Evolutionary conservation across 2,329 filamentous ascomycete genomes (phyloP).

Genomic region (Cercospora citrullina): DNA sequence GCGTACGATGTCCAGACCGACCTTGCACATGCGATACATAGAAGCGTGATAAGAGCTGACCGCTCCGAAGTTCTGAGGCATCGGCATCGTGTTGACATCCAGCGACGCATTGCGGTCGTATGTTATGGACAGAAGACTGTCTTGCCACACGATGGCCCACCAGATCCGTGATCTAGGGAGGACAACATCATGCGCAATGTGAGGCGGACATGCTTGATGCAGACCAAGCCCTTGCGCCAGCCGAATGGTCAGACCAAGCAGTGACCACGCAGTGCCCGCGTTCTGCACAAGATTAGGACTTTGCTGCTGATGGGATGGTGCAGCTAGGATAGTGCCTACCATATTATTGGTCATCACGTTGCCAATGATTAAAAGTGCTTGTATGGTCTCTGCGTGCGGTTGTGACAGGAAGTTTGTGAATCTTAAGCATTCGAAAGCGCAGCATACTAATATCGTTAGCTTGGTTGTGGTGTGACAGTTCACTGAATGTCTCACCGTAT

Average conservation of each 20-base stretch:
- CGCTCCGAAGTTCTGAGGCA: conserved; percentile 42
- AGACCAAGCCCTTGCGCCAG: conserved; percentile 62
- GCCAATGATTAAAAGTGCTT: conserved; percentile 62
- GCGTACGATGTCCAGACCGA: conserved; percentile 61
- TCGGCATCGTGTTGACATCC: conserved; percentile 49
- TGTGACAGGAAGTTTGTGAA: conserved; percentile 65
- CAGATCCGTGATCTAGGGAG: conserved; percentile 43
- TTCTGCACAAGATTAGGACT: conserved; percentile 48
- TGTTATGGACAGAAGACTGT: conserved; percentile 63
- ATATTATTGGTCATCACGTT: conserved; percentile 49
- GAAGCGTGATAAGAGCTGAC: conserved; percentile 59
- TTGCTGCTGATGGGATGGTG: conserved; percentile 12
- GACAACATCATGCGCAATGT: conserved; percentile 51
- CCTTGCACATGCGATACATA: conserved; percentile 57
- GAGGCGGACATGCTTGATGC: conserved; percentile 58
- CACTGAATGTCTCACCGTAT: conserved; percentile 49
- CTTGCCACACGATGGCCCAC: conserved; percentile 66
- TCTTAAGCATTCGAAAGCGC: conserved; percentile 63
- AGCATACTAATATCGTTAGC: conserved; percentile 45
- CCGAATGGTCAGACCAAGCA: conserved; percentile 61
- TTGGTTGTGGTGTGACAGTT: neutral
- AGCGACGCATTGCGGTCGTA: conserved; percentile 62
- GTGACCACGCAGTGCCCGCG: conserved; percentile 62
- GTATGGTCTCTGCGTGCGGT: conserved; percentile 61
- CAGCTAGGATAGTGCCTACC: conserved; percentile 24